phyloP scores from a whole-genome alignment of 306 rosid genomes.

The Sphenostylis stenocarpa region DNA sequence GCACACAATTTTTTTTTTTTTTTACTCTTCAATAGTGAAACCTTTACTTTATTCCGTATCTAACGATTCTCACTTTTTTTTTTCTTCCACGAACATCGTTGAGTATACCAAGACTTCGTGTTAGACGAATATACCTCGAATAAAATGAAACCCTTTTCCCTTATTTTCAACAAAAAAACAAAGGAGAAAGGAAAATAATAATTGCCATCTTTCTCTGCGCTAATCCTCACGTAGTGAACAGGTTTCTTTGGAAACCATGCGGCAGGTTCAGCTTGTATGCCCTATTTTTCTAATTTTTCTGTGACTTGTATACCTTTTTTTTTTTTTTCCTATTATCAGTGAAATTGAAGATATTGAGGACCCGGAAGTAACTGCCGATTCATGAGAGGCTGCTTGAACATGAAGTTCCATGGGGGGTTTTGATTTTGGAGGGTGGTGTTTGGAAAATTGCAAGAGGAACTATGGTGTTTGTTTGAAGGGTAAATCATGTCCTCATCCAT shows the following conservation, averaged over 20 bases:
- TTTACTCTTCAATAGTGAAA: background rate
- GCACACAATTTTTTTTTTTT: background rate
- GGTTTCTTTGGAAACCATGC: background rate
- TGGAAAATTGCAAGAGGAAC: constrained; percentile 3
- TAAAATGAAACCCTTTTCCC: background rate
- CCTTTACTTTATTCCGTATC: background rate
- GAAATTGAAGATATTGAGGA: background rate
- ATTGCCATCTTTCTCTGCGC: background rate
- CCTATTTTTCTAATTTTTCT: background rate
- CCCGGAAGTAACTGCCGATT: background rate
- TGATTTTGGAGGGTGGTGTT: background rate
- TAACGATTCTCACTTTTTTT: background rate
- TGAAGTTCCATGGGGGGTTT: background rate
- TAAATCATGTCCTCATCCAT: background rate
- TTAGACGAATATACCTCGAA: no score
- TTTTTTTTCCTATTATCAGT: background rate
- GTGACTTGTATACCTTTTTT: background rate
- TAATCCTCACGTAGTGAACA: background rate
- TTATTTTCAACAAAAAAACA: background rate
- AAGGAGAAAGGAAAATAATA: background rate
- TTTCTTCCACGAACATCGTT: no score
- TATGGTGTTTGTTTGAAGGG: background rate
- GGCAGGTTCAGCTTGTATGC: background rate
- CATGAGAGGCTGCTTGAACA: background rate
- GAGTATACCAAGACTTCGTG: no score